Base-by-base conservation (phyloP, 2,329 filamentous ascomycete species). In the Pyrenochaeta sp. region DNA sequence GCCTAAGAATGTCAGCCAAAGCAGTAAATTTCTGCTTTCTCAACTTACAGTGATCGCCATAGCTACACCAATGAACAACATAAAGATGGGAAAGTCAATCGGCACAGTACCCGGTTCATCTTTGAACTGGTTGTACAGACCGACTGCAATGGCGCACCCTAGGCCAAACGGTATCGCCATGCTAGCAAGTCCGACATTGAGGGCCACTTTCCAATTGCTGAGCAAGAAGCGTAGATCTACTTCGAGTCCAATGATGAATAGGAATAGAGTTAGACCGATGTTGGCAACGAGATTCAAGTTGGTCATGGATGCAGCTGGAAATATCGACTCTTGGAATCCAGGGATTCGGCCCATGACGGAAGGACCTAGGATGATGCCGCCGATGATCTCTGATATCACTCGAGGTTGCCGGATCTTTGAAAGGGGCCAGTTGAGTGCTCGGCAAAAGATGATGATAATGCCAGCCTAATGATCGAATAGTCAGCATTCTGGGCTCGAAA, bases 321-420 rank as follows among this genome's bases (percentile, higher is more conserved):
- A 96, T 54, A 96, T 93, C 52, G 86, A 78, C 3, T 77, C 72
- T 36, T 83, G 78, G 74, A 96, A 96, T 26, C 86, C 84, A 1
- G 90, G 90, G 15, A 96, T 90, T 38, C 87, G 85, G 63, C 90
- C 90, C 84, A 96, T 87, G 15, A 95, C 88, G 0, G 91, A 94
- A 1, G 91, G 91, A 3, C 91, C 91, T 1, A 96, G 80, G 24
- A 96, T 71, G 62, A 94, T 89, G 39, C 89, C 89, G n/a, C 87
- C 88, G 41, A 93, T 84, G 45, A 94, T 89, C 73, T 94, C 89
- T 35, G 89, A 87, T 59, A 94, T 92, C 55, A 94, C 89, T 32
- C 87, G 84, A 51, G 89, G 89, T 65, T 94, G 89, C 42, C 87
- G 84, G 35, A 94, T 78, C 61, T 85, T 86, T 57, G 86, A 86